These are phyloP conservation scores for Haplographium delicatum DNA, from an alignment of 495 filamentous ascomycete species.

Conservation along the genomic window DNA sequence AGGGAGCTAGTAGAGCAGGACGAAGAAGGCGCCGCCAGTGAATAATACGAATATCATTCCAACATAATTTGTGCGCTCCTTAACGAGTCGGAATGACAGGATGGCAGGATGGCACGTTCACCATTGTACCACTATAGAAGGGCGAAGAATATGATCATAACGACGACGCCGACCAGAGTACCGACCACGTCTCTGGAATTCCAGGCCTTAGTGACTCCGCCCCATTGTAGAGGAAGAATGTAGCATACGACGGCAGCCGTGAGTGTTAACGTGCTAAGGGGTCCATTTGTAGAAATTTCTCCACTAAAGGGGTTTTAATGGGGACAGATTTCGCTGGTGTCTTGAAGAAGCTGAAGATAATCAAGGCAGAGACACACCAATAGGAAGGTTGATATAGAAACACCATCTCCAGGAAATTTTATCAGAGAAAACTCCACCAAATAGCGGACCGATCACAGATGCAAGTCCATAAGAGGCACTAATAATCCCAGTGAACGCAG, in stretches of 20 bases:
- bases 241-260: conserved; percentile 33
- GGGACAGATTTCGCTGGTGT: conserved; percentile 34
- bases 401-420: conserved; percentile 1
- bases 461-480: conserved; percentile 57
- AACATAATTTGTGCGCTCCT: conserved; percentile 55
- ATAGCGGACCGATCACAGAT: conserved; percentile 62
- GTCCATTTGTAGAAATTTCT: conserved; percentile 18
- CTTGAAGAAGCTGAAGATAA: conserved; percentile 39
- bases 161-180: conserved; percentile 60
- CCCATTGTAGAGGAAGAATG: conserved; percentile 38
- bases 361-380: conserved; percentile 39
- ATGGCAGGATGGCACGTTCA: conserved; percentile 68
- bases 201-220: conserved; percentile 67
- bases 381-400: conserved; percentile 44
- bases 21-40: conserved; percentile 51
- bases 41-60: conserved; percentile 45
- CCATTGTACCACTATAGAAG: conserved; percentile 54
- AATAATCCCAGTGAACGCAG: conserved; percentile 48
- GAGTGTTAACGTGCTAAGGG: not conserved
- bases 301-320: not conserved
- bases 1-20: conserved; percentile 59
- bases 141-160: conserved; percentile 57
- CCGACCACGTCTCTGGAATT: conserved; percentile 59
- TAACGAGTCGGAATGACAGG: conserved; percentile 56
- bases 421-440: conserved; percentile 16